Conservation (phyloP, 257 asterid species). For the Nicotiana sylvestris region DNA sequence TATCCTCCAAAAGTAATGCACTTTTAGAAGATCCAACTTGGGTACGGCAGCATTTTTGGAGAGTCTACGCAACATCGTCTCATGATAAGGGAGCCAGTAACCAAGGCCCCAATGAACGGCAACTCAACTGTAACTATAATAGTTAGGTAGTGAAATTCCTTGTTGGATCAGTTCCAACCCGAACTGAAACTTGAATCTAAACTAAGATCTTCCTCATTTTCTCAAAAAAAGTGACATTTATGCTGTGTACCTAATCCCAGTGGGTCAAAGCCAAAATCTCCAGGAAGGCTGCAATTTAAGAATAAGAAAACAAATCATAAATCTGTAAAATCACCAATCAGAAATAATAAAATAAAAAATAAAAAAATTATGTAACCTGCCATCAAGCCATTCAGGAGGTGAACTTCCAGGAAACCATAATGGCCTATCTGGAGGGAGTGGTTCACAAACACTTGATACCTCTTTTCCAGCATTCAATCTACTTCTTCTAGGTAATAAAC, state of each 20-base stretch:
- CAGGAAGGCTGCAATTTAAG: conserved; percentile 58
- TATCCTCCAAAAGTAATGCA: too few species aligned
- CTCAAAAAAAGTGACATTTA: not conserved
- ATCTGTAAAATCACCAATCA: not conserved
- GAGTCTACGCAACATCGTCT: too few species aligned
- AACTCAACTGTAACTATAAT: not conserved
- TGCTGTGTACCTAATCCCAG: conserved; percentile 62
- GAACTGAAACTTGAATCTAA: not conserved
- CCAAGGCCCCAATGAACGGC: too few species aligned
- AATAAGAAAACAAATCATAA: conserved; percentile 4
- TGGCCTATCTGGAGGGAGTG: conserved; percentile 90
- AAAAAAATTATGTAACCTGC: conserved; percentile 39
- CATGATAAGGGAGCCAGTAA: not conserved
- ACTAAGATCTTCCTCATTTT: not conserved
- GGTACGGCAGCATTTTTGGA: too few species aligned
- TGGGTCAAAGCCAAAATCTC: conserved; percentile 89
- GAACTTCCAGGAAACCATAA: conserved; percentile 93
- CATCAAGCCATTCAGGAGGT: conserved; percentile 86
- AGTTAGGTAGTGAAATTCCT: not conserved
- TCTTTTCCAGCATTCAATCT: conserved; percentile 60
- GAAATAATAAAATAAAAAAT: not conserved
- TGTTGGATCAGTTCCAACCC: not conserved
- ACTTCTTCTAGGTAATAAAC: conserved; percentile 15
- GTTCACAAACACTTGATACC: conserved; percentile 69
- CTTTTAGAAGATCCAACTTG: too few species aligned